Evolutionary conservation across 78 protist genomes (phyloP).

Genomic region (Abeoforma whisleri): DNA sequence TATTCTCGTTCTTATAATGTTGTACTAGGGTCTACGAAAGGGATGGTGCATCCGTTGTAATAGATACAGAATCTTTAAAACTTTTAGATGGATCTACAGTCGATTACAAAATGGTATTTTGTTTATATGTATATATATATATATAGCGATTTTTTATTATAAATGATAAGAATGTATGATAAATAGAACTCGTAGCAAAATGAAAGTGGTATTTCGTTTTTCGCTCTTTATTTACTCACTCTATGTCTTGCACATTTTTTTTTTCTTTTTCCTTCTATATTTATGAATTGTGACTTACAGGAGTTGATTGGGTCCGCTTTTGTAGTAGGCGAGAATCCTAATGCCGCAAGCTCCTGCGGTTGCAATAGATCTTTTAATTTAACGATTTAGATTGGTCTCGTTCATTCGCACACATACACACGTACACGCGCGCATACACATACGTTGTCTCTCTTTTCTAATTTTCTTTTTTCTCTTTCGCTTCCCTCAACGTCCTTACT

Average conservation of each 20-base stretch:
- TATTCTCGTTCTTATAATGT: no score
- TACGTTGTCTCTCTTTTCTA: background rate
- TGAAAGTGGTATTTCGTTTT: no score
- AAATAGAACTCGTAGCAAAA: no score
- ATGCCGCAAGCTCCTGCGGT: conserved; percentile 36
- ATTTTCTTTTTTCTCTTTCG: background rate
- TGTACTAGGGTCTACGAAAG: conserved; percentile 5
- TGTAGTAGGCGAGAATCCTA: conserved; percentile 23
- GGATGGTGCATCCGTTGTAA: conserved; percentile 30
- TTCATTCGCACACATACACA: no score
- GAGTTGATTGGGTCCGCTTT: conserved; percentile 37
- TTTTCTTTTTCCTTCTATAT: no score
- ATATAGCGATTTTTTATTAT: no score
- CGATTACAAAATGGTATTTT: conserved; percentile 19
- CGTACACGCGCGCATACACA: no score
- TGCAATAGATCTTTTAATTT: conserved; percentile 31
- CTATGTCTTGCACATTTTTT: no score
- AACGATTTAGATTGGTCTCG: background rate
- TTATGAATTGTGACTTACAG: no score
- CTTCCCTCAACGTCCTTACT: background rate
- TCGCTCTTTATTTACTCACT: no score
- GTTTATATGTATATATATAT: no score
- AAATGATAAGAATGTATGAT: no score
- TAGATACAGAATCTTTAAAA: conserved; percentile 2
- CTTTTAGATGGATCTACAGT: background rate